These are phyloP conservation scores for Botrytis sinoallii DNA, from an alignment of 2,329 filamentous ascomycete genomes.

Conservation along the genomic window DNA sequence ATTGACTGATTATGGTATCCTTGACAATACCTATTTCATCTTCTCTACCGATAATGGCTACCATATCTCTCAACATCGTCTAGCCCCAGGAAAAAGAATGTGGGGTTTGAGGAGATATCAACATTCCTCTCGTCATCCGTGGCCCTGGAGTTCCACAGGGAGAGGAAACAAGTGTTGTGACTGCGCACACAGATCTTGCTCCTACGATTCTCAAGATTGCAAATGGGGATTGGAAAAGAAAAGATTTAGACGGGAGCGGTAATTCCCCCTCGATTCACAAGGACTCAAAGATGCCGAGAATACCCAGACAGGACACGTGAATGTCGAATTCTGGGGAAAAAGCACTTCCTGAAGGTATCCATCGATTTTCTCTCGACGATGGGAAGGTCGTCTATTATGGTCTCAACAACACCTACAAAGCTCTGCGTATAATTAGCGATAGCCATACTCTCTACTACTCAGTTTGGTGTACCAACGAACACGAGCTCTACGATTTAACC, in stretches of 20 bases:
- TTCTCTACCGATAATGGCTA: slow-evolving; percentile 56
- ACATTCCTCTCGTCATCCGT: slow-evolving; percentile 54
- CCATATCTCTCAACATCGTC: slow-evolving; percentile 51
- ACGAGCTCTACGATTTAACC: slow-evolving; percentile 62
- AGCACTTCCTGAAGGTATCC: slow-evolving; percentile 32
- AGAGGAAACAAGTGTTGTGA: slow-evolving; percentile 43
- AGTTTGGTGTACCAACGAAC: slow-evolving; percentile 66
- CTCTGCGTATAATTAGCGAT: slow-evolving; percentile 43
- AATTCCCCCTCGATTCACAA: slow-evolving; percentile 40
- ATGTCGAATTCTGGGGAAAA: slow-evolving; percentile 47
- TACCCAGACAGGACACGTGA: slow-evolving; percentile 44
- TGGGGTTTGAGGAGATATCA: slow-evolving; percentile 50
- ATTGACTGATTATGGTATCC: slow-evolving; percentile 40
- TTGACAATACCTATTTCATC: slow-evolving; percentile 55
- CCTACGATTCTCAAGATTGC: slow-evolving; percentile 47
- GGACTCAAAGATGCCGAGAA: slow-evolving; percentile 26
- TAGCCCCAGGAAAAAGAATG: slow-evolving; percentile 52
- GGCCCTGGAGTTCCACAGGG: slow-evolving; percentile 53
- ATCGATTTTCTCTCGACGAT: slow-evolving; percentile 31
- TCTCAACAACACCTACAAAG: slow-evolving; percentile 50
- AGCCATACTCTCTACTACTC: slow-evolving; percentile 62
- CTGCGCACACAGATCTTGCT: slow-evolving; percentile 52
- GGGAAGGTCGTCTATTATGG: slow-evolving; percentile 30
- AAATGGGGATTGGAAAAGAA: slow-evolving; percentile 39
- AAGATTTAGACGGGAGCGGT: slow-evolving; percentile 47